phyloP scores from a whole-genome alignment of 495 filamentous ascomycete species.

The Bacidia rubella region DNA sequence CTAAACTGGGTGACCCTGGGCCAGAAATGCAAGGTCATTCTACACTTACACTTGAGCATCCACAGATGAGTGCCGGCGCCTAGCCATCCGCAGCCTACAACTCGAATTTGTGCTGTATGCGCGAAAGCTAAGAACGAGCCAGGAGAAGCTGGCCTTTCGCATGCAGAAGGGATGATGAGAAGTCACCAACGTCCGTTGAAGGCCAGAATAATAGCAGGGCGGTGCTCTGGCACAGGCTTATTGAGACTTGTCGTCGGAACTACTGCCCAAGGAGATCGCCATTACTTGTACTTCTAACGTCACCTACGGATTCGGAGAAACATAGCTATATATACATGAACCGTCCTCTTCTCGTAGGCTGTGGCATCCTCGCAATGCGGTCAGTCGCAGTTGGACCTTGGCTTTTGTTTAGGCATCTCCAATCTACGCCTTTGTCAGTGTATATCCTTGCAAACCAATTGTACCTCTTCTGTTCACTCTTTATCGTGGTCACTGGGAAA shows the following conservation, averaged over 20 bases:
- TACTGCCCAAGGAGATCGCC: slow-evolving; percentile 6
- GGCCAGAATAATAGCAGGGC: too few species aligned
- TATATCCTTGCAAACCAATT: slow-evolving; percentile 17
- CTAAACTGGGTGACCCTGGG: too few species aligned
- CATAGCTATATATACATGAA: slow-evolving; percentile 17
- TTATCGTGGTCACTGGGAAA: slow-evolving; percentile 17
- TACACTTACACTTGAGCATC: too few species aligned
- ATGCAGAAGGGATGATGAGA: too few species aligned
- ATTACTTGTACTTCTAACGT: slow-evolving; percentile 10
- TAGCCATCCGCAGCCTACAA: too few species aligned
- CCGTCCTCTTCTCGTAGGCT: slow-evolving; percentile 14
- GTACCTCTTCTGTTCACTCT: slow-evolving; percentile 20
- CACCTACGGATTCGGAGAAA: slow-evolving; percentile 19
- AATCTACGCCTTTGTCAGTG: slow-evolving; percentile 16
- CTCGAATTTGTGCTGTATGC: too few species aligned
- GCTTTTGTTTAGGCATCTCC: slow-evolving; percentile 14
- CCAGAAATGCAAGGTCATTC: too few species aligned
- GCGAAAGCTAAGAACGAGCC: too few species aligned
- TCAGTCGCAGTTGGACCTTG: slow-evolving; percentile 20
- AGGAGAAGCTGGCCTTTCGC: too few species aligned
- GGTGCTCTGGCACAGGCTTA: background rate
- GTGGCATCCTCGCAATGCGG: slow-evolving; percentile 16
- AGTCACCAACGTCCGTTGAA: too few species aligned
- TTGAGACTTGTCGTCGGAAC: slow-evolving; percentile 5
- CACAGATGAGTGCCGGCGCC: too few species aligned